phyloP scores from a whole-genome alignment of 2,329 filamentous ascomycete species.

The Diaporthe ampelina region DNA sequence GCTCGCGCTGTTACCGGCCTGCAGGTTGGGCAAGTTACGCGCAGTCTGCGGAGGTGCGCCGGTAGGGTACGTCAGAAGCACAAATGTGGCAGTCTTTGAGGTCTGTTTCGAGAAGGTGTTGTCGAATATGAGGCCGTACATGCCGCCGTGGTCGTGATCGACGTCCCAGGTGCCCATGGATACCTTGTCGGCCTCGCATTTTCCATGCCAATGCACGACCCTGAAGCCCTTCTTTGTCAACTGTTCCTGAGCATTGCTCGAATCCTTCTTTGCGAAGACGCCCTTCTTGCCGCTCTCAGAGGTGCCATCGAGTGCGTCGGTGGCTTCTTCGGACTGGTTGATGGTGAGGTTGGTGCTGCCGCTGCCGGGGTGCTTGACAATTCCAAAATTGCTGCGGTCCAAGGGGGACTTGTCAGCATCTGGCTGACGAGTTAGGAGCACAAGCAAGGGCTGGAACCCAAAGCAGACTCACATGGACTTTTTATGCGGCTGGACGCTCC shows the following conservation, averaged over 20 bases:
- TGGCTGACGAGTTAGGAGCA: neutral
- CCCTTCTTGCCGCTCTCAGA: constrained; percentile 57
- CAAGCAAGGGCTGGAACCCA: neutral
- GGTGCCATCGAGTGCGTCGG: constrained; percentile 51
- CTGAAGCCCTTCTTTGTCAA: constrained; percentile 77
- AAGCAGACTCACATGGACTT: constrained; percentile 82
- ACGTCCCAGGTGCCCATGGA: constrained; percentile 92
- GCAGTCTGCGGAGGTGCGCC: constrained; percentile 82
- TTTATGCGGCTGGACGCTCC: constrained; percentile 97
- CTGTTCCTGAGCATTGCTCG: constrained; percentile 72
- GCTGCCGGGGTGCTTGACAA: constrained; percentile 95
- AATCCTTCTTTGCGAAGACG: constrained; percentile 69
- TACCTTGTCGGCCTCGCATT: constrained; percentile 96
- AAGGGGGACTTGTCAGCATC: constrained; percentile 18
- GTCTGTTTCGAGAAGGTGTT: constrained; percentile 98
- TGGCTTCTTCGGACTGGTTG: constrained; percentile 56
- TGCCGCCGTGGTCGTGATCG: constrained; percentile 79
- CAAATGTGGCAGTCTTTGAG: constrained; percentile 95
- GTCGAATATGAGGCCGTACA: constrained; percentile 97
- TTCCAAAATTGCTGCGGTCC: constrained; percentile 83
- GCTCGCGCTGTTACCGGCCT: constrained; percentile 55
- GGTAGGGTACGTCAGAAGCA: constrained; percentile 93
- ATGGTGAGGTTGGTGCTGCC: constrained; percentile 66
- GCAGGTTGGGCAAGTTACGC: constrained; percentile 75
- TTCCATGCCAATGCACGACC: constrained; percentile 87